Base-by-base conservation (phyloP, 768 basidiomycete species). In the Gyrodon lividus region DNA sequence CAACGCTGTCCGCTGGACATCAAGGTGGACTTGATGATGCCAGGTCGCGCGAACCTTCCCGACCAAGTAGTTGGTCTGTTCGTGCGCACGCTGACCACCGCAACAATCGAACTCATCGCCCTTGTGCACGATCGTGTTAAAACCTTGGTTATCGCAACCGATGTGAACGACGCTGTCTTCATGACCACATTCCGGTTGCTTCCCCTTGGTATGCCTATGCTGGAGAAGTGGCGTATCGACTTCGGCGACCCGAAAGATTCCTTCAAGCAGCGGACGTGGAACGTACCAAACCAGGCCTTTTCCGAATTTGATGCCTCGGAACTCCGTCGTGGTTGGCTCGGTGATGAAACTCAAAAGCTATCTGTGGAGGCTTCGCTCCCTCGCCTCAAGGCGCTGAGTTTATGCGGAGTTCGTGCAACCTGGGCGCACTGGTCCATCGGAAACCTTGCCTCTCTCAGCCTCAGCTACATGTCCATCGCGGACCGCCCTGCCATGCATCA, bases 391-490 rank as follows among this genome's bases (percentile, higher is more conserved):
- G 35, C 16, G 5, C 10, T 37, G 35, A 1, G 17, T 7, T 10
- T 42, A 17, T 30, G 16, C 19, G 46, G 51, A 7, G 26, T 49
- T 7, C 48, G 37, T 30, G 22, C 48, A 5, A 24, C 10, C 1
- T 52, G 51, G 51, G 8, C 22, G 7, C 35, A 26, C 12, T 52
- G 51, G 51, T 49, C 48, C 6, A 17, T 52, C 4, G 28, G 24
- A 6, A 48, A 33, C 10, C 30, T 52, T 13, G 50, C 51, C 37
- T 52, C 47, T 7, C 30, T 52, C 6, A 23, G 31, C 16, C 50
- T 52, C 14, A 34, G 49, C 20, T 52, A 49, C 20, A 43, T 52
- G 30, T 10, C 35, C 16, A 10, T 31, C 12, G 12, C 20, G 17
- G 31, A 48, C 23, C 37, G 47, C 14, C 51, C 51, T 26, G n/a